Evolutionary conservation across 1,284 basidiomycete genomes (phyloP), one percentile per base, ranked within the genome.

Genomic region (Tylopilus sp.): DNA sequence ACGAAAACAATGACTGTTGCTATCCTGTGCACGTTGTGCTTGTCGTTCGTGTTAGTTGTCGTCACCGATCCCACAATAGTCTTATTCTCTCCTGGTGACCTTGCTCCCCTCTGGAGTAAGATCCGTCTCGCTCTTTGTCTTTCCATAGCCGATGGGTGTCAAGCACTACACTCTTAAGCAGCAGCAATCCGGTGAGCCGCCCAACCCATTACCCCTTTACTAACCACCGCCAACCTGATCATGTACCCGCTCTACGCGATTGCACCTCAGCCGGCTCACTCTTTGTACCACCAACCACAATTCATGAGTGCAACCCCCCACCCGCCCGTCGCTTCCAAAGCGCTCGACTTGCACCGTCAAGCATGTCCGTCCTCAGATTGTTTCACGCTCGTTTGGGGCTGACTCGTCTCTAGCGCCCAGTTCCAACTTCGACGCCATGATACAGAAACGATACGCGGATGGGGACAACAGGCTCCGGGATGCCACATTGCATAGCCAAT

Each of bases 341-440:
- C 35, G 8, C n/a, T 12, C 20, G 17, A 7, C 21, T 15, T 11
- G 14, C 34, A 35, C 14, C 12, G 40, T 24, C 46, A 30, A 29
- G 3, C 42, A 20, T 14, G 63, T 65, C 18, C 36, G 60, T 58
- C 42, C 11, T 38, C 29, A 14, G 11, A 17, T 24, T 14, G 6
- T 42, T 21, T 21, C 11, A 4, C 46, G 17, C 26, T 10, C 17
- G 18, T 31, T 24, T 2, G 15, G 15, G 28, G 14, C 40, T 64
- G 17, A 63, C 24, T 6, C 30, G n/a, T 37, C 18, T 35, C 24
- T 36, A 65, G 61, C 15, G 2, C 18, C 1, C 29, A 1, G 30
- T 18, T 49, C 21, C 21, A 6, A 6, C 6, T 24, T 58, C 12
- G 58, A 65, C 26, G 14, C 34, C 3, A 43, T 14, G 40, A 41